Conservation (phyloP, 768 basidiomycete species). For the Dentipellis fragilis region DNA sequence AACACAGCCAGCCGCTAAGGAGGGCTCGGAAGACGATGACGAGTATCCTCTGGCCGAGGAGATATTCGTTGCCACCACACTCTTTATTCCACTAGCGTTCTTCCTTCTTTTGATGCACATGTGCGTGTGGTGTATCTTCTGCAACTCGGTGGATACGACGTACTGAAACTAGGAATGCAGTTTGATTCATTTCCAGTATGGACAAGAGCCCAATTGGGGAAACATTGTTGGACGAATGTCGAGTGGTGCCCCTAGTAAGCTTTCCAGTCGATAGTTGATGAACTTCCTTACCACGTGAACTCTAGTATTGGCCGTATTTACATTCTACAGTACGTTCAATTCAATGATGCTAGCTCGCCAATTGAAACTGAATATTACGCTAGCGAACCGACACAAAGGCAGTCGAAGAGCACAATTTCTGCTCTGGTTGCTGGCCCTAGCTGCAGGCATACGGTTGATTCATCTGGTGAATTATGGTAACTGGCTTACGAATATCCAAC, state of each 20-base stretch:
- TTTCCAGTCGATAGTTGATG: neutral
- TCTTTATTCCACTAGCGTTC: conserved; percentile 68
- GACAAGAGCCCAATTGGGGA: conserved; percentile 39
- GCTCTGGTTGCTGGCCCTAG: conserved; percentile 48
- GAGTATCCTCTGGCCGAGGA: conserved; percentile 47
- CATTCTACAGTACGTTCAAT: conserved; percentile 57
- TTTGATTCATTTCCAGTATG: conserved; percentile 72
- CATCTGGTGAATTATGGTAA: conserved; percentile 61
- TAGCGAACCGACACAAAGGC: conserved; percentile 60
- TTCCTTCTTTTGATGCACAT: conserved; percentile 77
- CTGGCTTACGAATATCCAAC: conserved; percentile 64
- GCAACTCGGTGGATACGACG: no score
- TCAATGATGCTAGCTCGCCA: no score
- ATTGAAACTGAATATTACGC: no score
- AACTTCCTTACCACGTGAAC: neutral
- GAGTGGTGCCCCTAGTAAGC: conserved; percentile 65
- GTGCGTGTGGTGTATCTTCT: conserved; percentile 31
- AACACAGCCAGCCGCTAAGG: neutral
- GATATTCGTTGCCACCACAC: conserved; percentile 52
- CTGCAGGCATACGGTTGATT: conserved; percentile 55
- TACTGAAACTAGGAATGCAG: conserved; percentile 24
- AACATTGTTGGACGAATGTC: conserved; percentile 48
- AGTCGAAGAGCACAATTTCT: conserved; percentile 40
- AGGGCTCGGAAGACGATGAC: conserved; percentile 25
- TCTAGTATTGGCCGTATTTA: conserved; percentile 61